Conservation (phyloP, 1,284 basidiomycete species). For the Exobasidium rhododendri region DNA sequence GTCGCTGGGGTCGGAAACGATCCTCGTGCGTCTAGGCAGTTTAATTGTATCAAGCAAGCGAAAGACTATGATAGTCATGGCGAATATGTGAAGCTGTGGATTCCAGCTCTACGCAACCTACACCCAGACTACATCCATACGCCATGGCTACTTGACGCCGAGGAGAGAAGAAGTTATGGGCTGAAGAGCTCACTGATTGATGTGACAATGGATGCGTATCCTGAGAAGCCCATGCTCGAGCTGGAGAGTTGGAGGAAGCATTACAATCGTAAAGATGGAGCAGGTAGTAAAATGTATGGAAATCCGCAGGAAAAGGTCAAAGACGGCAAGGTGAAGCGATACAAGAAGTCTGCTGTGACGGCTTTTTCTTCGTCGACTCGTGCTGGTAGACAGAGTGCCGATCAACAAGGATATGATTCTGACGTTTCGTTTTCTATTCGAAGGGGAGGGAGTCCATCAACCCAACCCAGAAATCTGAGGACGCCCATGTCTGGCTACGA, state of each 20-base stretch:
- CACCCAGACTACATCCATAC: conserved; percentile 51
- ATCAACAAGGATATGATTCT: no score
- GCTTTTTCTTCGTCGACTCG: no score
- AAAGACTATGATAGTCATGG: conserved; percentile 61
- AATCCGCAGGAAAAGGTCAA: conserved; percentile 50
- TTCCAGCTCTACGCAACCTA: conserved; percentile 58
- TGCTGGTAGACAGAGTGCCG: no score
- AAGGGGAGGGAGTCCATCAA: no score
- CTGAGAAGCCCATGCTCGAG: conserved; percentile 36
- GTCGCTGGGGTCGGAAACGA: conserved; percentile 63
- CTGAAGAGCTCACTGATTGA: conserved; percentile 43
- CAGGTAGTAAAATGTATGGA: conserved; percentile 45
- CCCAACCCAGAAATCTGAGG: no score
- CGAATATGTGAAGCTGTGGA: conserved; percentile 60
- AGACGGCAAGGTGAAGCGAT: conserved; percentile 32
- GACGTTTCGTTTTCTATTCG: no score
- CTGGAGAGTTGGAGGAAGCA: conserved; percentile 43
- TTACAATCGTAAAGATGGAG: conserved; percentile 44
- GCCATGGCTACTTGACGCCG: conserved; percentile 35
- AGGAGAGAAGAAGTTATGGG: conserved; percentile 38
- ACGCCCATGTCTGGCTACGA: no score
- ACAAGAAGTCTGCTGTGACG: conserved; percentile 6
- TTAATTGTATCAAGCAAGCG: conserved; percentile 63
- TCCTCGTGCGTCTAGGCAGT: conserved; percentile 60
- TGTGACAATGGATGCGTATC: conserved; percentile 42